Percentiles rank a stretch among this genome's conserved stretches.
These are phyloP conservation scores for Cornus suecica DNA, from an alignment of 148 eudicot genomes.

Conservation along the genomic window DNA sequence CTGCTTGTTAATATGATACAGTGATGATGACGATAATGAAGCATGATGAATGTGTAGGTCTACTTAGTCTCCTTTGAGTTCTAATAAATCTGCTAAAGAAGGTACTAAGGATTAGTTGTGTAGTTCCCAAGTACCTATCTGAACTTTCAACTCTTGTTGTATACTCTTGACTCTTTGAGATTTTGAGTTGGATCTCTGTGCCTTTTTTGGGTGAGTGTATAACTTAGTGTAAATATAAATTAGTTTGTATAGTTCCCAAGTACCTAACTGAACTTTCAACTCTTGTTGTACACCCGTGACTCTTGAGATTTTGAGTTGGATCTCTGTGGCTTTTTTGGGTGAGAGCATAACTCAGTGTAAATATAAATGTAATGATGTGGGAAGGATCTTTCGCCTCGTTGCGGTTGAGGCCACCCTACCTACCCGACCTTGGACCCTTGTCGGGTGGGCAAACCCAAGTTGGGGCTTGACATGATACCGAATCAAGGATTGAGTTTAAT, in stretches of 20 bases:
- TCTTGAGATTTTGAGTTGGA: neutral
- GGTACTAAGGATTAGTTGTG: neutral
- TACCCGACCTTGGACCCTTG: too few species aligned
- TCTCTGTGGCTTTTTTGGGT: neutral
- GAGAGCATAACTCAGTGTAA: neutral
- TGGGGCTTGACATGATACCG: too few species aligned
- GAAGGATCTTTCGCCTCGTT: too few species aligned
- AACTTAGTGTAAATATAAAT: neutral
- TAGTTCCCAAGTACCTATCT: neutral
- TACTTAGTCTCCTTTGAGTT: neutral
- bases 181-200: neutral
- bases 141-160: neutral
- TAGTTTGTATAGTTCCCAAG: neutral
- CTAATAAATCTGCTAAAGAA: neutral
- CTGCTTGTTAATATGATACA: constrained; percentile 26
- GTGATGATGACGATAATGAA: constrained; percentile 24
- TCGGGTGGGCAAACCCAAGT: too few species aligned
- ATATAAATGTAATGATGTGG: too few species aligned
- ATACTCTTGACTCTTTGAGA: neutral
- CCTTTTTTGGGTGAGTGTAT: neutral
- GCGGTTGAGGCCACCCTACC: too few species aligned
- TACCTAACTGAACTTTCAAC: neutral
- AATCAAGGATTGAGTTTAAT: too few species aligned
- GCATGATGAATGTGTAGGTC: neutral
- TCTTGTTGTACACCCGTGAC: neutral